These are phyloP conservation scores for Trametes pubescens DNA, from an alignment of 1,284 basidiomycete species.

Conservation along the genomic window DNA sequence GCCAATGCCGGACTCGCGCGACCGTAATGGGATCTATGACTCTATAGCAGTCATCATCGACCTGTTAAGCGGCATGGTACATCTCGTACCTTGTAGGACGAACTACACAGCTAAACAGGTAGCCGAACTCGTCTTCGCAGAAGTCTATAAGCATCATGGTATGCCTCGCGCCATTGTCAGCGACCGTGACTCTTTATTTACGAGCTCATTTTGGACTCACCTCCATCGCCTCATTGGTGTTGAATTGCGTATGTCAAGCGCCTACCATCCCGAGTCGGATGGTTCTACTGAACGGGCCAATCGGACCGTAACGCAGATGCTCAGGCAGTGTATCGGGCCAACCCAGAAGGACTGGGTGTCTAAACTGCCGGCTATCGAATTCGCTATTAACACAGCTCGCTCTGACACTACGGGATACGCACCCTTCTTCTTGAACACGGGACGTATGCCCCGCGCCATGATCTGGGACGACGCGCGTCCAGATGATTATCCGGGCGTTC, in stretches of 20 bases:
- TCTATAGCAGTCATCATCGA: slow-evolving; percentile 44
- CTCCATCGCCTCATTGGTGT: slow-evolving; percentile 44
- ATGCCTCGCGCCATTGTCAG: slow-evolving; percentile 49
- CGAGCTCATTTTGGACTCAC: slow-evolving; percentile 50
- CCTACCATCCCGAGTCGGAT: slow-evolving; percentile 55
- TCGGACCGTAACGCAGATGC: slow-evolving; percentile 40
- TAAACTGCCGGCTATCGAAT: slow-evolving; percentile 47
- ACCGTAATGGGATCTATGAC: slow-evolving; percentile 39
- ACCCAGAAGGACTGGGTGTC: slow-evolving; percentile 48
- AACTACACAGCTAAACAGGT: slow-evolving; percentile 45
- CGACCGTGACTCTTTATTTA: slow-evolving; percentile 52
- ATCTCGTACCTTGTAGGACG: slow-evolving; percentile 38
- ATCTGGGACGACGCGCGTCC: slow-evolving; percentile 5
- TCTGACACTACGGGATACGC: slow-evolving; percentile 36
- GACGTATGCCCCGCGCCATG: slow-evolving; percentile 22
- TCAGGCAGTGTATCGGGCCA: slow-evolving; percentile 41
- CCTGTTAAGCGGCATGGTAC: slow-evolving; percentile 43
- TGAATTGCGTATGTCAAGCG: slow-evolving; percentile 48
- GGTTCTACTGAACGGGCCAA: slow-evolving; percentile 44
- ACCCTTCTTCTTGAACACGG: slow-evolving; percentile 42
- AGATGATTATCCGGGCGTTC: slow-evolving; percentile 34
- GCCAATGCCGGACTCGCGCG: slow-evolving; percentile 42
- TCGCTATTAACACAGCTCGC: slow-evolving; percentile 38
- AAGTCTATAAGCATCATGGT: slow-evolving; percentile 50
- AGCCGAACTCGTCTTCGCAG: slow-evolving; percentile 48